A percentile compares a stretch with the other conserved stretches of the same genome.
phyloP scores from a whole-genome alignment of 2,329 filamentous ascomycete species.

The Aureobasidium sp. region DNA sequence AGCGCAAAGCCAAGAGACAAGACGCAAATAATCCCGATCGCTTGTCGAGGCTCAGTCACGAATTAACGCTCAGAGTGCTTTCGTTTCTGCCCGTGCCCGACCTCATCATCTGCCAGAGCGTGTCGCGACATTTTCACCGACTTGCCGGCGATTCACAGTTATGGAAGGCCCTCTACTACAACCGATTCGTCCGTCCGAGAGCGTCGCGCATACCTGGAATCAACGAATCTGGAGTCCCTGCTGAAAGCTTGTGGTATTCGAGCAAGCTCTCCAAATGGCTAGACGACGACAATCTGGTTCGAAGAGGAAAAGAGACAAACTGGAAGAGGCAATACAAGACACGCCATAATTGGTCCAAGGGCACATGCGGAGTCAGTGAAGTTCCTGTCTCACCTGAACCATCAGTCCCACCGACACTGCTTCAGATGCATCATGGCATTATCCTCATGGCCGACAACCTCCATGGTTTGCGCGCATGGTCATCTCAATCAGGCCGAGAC shows the following conservation, averaged over 20 bases:
- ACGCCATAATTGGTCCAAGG: slow-evolving; percentile 82
- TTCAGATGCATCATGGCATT: slow-evolving; percentile 67
- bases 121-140: slow-evolving; percentile 67
- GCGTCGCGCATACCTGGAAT: slow-evolving; percentile 67
- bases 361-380: slow-evolving; percentile 71
- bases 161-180: slow-evolving; percentile 86
- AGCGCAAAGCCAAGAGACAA: slow-evolving; percentile 4
- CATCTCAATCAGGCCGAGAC: slow-evolving; percentile 49
- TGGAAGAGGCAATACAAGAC: slow-evolving; percentile 89
- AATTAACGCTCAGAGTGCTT: slow-evolving; percentile 77
- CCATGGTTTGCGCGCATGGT: slow-evolving; percentile 71
- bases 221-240: slow-evolving; percentile 31
- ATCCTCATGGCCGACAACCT: slow-evolving; percentile 66
- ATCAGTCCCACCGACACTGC: slow-evolving; percentile 54
- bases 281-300: slow-evolving; percentile 50
- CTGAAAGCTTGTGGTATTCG: slow-evolving; percentile 40
- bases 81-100: slow-evolving; percentile 63
- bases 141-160: slow-evolving; percentile 76
- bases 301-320: slow-evolving; percentile 46
- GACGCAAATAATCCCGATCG: slow-evolving; percentile 39
- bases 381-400: slow-evolving; percentile 52
- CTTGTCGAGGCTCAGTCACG: slow-evolving; percentile 71
- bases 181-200: slow-evolving; percentile 74
- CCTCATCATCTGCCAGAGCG: slow-evolving; percentile 55
- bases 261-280: slow-evolving; percentile 53